These are phyloP conservation scores for Dioscorea zingiberensis DNA, from an alignment of 106 monocot genomes.

Conservation along the genomic window DNA sequence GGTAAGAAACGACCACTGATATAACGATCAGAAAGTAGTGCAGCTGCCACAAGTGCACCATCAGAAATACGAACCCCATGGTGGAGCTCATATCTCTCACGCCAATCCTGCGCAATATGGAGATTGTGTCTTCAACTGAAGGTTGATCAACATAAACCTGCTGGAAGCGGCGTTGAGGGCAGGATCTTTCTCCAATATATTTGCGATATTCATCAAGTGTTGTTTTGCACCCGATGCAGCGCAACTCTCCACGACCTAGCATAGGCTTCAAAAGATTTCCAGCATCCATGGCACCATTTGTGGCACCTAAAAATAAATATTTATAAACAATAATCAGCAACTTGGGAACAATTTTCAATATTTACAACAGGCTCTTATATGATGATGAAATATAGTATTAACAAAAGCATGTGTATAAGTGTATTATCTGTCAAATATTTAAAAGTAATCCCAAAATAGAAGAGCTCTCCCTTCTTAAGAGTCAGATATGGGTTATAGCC, in stretches of 20 bases:
- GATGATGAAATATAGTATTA: no score
- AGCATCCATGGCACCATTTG: slow-evolving; percentile 98
- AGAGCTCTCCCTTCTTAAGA: no score
- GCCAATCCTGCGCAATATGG: slow-evolving; percentile 91
- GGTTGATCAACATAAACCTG: slow-evolving; percentile 99
- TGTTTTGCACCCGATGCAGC: slow-evolving; percentile 97
- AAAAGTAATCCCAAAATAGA: no score
- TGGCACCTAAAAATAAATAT: slow-evolving; percentile 56
- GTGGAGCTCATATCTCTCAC: slow-evolving; percentile 97
- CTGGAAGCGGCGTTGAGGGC: slow-evolving; percentile 93
- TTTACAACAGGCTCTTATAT: no score
- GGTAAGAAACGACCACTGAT: slow-evolving; percentile 97
- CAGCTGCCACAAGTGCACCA: slow-evolving; percentile 89
- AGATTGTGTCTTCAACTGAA: slow-evolving; percentile 85
- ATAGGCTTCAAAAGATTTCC: slow-evolving; percentile 96
- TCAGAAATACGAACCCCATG: slow-evolving; percentile 97
- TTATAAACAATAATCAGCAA: slow-evolving; percentile 1
- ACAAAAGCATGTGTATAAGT: no score
- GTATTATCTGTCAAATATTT: no score
- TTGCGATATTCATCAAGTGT: slow-evolving; percentile 96
- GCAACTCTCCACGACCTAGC: slow-evolving; percentile 95
- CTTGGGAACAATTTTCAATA: background rate
- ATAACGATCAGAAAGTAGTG: slow-evolving; percentile 92
- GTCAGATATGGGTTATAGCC: background rate
- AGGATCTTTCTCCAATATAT: slow-evolving; percentile 97